Base-by-base conservation (phyloP, 371 early-diverging fungal genomes). In the Encephalitozoon cuniculi region DNA sequence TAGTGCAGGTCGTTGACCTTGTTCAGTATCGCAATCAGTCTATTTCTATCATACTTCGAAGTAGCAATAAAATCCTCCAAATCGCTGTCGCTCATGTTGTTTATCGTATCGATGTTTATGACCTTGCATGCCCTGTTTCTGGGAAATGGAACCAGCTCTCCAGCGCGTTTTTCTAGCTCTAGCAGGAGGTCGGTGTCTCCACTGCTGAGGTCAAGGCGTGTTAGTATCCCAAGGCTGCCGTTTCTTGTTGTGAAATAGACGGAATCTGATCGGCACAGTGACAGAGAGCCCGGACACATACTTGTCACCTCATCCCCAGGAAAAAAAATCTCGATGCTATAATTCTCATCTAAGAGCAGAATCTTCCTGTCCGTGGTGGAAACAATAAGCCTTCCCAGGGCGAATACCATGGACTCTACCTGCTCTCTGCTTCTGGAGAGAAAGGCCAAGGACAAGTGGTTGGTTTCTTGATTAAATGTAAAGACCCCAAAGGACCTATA, bases 401-500 rank as follows among this genome's bases (percentile, higher is more conserved):
- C 59, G 18, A 59, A 59, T 6, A 59, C 37, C 59, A 59, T 59
- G 4, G 59, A 18, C 7, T 59, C 59, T 18, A 59, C 34, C 28
- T 59, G 59, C 0, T 34, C 37, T 18, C n/a, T 59, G 6, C 37
- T 21, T 4, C 4, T 37, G n/a, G n/a, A 28, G 21, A 32, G n/a
- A 34, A 59, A 59, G 18, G 30, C 59, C 21, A 30, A 21, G 12
- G 59, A 30, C 34, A 59, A 15, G n/a, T 30, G 37, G 37, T 59
- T 59, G 59, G 34, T 34, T 59, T 59, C 59, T 15, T 59, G 15
- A 15, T 34, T 32, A 59, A 59, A 59, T 59, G n/a, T 37, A 34
- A 59, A 59, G n/a, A 59, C 59, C 28, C 37, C 59, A 59, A 59
- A 59, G 7, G 59, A 59, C 34, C 59, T 59, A 15, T 59, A n/a